phyloP scores from a whole-genome alignment of 768 basidiomycete species.

The Rhodotorula graminis region DNA sequence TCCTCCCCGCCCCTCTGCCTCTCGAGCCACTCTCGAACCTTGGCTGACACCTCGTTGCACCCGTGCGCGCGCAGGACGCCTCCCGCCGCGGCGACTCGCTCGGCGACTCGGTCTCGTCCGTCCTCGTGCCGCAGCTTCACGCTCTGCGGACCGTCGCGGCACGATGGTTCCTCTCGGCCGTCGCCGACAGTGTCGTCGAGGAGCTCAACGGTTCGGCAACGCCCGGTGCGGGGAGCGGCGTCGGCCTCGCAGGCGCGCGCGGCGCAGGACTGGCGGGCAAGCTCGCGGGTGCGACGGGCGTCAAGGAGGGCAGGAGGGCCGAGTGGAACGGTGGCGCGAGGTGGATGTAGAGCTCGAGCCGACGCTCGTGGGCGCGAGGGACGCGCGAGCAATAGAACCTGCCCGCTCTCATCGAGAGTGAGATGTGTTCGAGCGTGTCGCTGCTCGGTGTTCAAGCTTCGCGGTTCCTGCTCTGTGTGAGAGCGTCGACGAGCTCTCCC shows the following conservation, averaged over 20 bases:
- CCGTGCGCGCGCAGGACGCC: constrained; percentile 9
- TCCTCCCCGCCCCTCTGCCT: too few relatives aligned
- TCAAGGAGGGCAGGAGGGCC: neutral
- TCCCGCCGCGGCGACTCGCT: constrained; percentile 41
- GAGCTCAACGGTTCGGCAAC: neutral
- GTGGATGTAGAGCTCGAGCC: neutral
- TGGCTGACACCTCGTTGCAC: too few relatives aligned
- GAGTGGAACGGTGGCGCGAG: neutral
- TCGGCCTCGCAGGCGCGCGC: neutral
- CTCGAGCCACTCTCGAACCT: too few relatives aligned
- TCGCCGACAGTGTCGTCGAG: neutral
- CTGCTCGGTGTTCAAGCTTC: too few relatives aligned
- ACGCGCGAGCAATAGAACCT: neutral
- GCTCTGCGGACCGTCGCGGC: constrained; percentile 5
- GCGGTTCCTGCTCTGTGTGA: too few relatives aligned
- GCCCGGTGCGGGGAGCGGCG: too few relatives aligned
- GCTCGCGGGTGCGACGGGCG: neutral
- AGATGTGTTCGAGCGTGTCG: too few relatives aligned
- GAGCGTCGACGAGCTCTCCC: too few relatives aligned
- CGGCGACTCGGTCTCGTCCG: constrained; percentile 18
- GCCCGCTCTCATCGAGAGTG: too few relatives aligned
- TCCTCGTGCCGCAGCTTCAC: constrained; percentile 1
- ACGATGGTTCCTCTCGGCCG: neutral
- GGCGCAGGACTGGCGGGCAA: neutral
- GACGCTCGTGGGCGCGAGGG: neutral